These are phyloP conservation scores for Stemphylium beticola DNA, from an alignment of 2,329 filamentous ascomycete species.

Conservation along the genomic window DNA sequence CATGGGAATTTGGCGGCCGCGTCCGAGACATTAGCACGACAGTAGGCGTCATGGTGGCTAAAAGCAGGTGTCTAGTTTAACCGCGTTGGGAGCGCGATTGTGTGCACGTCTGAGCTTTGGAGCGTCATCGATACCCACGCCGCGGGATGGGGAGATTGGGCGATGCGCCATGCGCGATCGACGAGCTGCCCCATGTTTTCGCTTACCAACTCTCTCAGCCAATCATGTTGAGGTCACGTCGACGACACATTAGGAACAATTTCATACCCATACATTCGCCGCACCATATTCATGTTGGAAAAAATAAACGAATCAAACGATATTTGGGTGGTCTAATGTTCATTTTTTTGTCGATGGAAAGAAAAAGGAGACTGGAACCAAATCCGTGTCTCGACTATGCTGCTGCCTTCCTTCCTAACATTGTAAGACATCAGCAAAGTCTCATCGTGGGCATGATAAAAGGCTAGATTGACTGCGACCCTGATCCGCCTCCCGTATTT, in stretches of 20 bases:
- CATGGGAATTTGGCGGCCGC: neutral
- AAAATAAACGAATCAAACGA: too few relatives aligned
- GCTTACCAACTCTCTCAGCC: neutral
- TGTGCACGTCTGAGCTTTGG: constrained; percentile 2
- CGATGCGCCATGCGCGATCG: constrained; percentile 1
- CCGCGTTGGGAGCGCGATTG: constrained; percentile 7
- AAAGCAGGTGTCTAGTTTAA: constrained; percentile 1
- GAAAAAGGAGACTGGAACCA: too few relatives aligned
- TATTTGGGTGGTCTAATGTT: too few relatives aligned
- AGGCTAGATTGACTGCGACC: too few relatives aligned
- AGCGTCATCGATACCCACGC: constrained; percentile 18
- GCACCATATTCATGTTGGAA: too few relatives aligned
- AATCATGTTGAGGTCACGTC: neutral
- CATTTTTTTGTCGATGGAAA: too few relatives aligned
- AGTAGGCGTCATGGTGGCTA: constrained; percentile 13
- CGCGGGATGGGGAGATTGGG: constrained; percentile 1
- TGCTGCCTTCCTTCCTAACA: too few relatives aligned
- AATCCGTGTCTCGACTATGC: too few relatives aligned
- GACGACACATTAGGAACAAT: neutral
- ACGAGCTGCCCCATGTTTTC: neutral
- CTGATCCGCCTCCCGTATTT: too few relatives aligned
- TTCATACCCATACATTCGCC: too few relatives aligned
- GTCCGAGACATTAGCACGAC: neutral
- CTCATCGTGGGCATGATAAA: too few relatives aligned
- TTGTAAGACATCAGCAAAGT: too few relatives aligned